Conservation (phyloP, 768 basidiomycete species). For the Boletus vermiculosoides region DNA sequence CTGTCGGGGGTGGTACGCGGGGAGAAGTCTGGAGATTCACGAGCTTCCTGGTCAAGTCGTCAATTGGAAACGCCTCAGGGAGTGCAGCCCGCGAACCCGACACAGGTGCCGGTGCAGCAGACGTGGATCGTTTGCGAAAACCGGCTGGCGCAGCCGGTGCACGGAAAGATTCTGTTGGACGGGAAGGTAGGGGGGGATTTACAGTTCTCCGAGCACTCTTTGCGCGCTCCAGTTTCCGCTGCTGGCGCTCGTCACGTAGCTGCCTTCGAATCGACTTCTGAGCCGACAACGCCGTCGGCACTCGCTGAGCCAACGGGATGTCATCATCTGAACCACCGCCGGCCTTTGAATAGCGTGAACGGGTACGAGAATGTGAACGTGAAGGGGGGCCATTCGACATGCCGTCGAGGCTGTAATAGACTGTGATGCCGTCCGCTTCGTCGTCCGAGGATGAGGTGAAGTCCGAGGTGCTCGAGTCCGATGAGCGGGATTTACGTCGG, state of each 20-base stretch:
- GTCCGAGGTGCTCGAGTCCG: conserved; percentile 35
- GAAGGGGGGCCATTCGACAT: conserved; percentile 28
- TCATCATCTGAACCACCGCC: conserved; percentile 63
- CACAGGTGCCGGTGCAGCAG: conserved; percentile 23
- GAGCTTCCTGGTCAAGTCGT: conserved; percentile 60
- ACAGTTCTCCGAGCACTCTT: conserved; percentile 24
- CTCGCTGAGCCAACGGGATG: conserved; percentile 76
- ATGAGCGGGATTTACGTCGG: conserved; percentile 25
- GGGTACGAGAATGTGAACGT: conserved; percentile 21
- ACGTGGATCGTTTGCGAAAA: conserved; percentile 35
- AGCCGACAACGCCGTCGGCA: conserved; percentile 79
- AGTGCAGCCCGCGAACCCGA: conserved; percentile 35
- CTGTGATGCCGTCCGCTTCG: conserved; percentile 41
- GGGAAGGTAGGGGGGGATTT: conserved; percentile 17
- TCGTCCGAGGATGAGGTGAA: conserved; percentile 43
- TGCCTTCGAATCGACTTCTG: conserved; percentile 77
- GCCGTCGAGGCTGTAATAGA: conserved; percentile 45
- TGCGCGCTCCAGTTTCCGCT: conserved; percentile 50
- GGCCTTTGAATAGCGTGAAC: conserved; percentile 19
- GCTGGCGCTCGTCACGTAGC: conserved; percentile 65
- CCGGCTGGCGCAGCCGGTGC: conserved; percentile 39
- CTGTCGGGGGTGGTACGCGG: conserved; percentile 13
- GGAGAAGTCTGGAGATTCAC: conserved; percentile 45
- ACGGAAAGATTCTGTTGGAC: conserved; percentile 11
- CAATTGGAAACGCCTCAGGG: conserved; percentile 44